These are phyloP conservation scores for Erysiphe pulchra DNA, from an alignment of 2,329 filamentous ascomycete genomes.

Conservation along the genomic window DNA sequence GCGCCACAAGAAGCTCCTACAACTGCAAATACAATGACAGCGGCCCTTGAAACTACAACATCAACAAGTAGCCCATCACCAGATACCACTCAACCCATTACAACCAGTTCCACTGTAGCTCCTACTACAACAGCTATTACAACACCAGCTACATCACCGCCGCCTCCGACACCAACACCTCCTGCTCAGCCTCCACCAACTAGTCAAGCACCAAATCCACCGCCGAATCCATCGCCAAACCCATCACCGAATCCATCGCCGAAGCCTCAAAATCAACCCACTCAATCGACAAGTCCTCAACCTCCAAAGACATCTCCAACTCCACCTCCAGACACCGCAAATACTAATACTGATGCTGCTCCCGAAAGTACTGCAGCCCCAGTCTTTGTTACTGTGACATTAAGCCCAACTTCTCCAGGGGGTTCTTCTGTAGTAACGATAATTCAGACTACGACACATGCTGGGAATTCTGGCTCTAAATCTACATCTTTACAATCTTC, in stretches of 20 bases:
- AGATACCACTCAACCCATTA: background rate
- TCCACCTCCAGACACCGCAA: background rate
- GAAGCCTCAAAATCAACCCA: background rate
- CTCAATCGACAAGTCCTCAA: background rate
- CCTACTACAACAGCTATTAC: conserved; percentile 7
- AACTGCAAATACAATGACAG: conserved; percentile 2
- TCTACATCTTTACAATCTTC: conserved; percentile 6
- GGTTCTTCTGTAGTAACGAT: background rate
- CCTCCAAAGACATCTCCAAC: background rate
- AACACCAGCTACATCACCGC: conserved; percentile 8
- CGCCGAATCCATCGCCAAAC: conserved; percentile 7
- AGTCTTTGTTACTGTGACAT: background rate
- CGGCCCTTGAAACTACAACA: background rate
- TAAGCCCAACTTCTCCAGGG: background rate
- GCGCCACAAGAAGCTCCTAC: conserved; percentile 2
- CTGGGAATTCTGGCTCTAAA: conserved; percentile 1
- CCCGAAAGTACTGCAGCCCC: background rate
- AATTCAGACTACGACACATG: conserved; percentile 3
- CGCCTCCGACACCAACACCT: conserved; percentile 1
- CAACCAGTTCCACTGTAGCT: conserved; percentile 3
- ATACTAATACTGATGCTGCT: background rate
- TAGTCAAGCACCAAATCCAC: conserved; percentile 1
- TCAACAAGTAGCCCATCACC: background rate
- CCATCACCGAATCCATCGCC: conserved; percentile 3
- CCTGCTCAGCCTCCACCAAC: background rate